Percentiles rank a stretch among this genome's conserved stretches.
phyloP scores from a whole-genome alignment of 2,329 filamentous ascomycete genomes.

The Chaetomiaceae sp. region DNA sequence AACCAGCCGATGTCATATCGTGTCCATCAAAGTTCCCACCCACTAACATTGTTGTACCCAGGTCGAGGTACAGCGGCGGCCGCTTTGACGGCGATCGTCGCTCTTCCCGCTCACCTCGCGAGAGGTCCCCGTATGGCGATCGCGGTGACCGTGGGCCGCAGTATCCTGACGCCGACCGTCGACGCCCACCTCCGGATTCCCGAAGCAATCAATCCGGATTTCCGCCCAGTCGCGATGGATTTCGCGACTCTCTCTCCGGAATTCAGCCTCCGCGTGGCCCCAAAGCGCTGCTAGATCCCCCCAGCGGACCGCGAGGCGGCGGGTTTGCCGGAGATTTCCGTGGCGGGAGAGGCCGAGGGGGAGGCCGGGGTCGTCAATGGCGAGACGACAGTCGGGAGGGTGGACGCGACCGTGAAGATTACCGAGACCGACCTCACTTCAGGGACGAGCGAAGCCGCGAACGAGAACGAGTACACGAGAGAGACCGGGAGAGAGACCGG shows the following conservation, averaged over 20 bases:
- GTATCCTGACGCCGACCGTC: constrained; percentile 61
- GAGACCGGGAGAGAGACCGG: constrained; percentile 15
- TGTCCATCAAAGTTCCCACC: background rate
- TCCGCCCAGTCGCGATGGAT: constrained; percentile 53
- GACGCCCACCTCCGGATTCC: constrained; percentile 59
- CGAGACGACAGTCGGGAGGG: constrained; percentile 60
- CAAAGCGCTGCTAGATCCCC: constrained; percentile 68
- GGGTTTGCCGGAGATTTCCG: constrained; percentile 62
- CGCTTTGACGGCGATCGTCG: constrained; percentile 60
- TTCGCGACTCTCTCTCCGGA: constrained; percentile 49
- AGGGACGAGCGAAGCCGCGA: constrained; percentile 58
- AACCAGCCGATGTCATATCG: too few species aligned
- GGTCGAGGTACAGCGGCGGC: constrained; percentile 54
- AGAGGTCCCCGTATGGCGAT: constrained; percentile 62
- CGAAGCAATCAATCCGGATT: constrained; percentile 56
- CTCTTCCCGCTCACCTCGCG: constrained; percentile 61
- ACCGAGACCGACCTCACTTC: constrained; percentile 45
- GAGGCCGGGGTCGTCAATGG: constrained; percentile 54
- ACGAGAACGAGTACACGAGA: constrained; percentile 48
- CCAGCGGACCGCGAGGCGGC: constrained; percentile 63
- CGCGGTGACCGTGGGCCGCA: constrained; percentile 35
- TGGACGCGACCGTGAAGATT: constrained; percentile 59
- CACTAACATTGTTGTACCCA: constrained; percentile 32
- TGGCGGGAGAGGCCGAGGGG: constrained; percentile 44
- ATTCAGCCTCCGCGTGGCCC: constrained; percentile 77